Evolutionary conservation across 805 yeast genomes (phyloP).

Genomic region (Barnettozyma populi): DNA sequence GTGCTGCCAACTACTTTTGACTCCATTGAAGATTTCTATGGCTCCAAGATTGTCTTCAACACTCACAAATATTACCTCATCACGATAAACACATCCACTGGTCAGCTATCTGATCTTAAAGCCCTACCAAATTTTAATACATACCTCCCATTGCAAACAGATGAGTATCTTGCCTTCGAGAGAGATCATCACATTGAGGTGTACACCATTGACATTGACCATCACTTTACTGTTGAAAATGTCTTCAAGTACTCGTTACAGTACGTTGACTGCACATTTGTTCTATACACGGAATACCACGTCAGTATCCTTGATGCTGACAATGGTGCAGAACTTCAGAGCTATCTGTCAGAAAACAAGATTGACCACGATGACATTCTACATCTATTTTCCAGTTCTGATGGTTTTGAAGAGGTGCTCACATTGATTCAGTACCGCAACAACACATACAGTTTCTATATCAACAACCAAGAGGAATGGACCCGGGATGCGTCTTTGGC

Average conservation of each 20-base stretch:
- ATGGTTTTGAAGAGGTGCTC: conserved; percentile 14
- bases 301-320: conserved; percentile 22
- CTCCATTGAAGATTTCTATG: conserved; percentile 19
- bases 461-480: conserved; percentile 30
- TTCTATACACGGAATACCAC: conserved; percentile 20
- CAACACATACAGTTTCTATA: conserved; percentile 8
- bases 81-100: conserved; percentile 11
- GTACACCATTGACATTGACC: conserved; percentile 7
- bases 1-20: conserved; percentile 10
- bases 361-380: conserved; percentile 3
- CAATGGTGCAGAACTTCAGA: conserved; percentile 21
- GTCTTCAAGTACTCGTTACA: conserved; percentile 20
- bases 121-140: conserved; percentile 7
- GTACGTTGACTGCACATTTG: conserved; percentile 14
- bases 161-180: conserved; percentile 18
- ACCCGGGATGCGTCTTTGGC: conserved; percentile 38
- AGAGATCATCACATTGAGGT: conserved; percentile 19
- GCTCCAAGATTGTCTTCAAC: conserved; percentile 20
- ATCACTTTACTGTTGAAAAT: conserved; percentile 17
- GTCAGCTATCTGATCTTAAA: conserved; percentile 7
- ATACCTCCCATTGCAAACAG: conserved; percentile 18
- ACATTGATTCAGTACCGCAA: conserved; percentile 13
- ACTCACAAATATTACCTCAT: conserved; percentile 8
- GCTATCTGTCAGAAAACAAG: conserved; percentile 14
- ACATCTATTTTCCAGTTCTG: not conserved